Evolutionary conservation across 2,329 filamentous ascomycete species (phyloP).

Genomic region (Trichoderma sp.): DNA sequence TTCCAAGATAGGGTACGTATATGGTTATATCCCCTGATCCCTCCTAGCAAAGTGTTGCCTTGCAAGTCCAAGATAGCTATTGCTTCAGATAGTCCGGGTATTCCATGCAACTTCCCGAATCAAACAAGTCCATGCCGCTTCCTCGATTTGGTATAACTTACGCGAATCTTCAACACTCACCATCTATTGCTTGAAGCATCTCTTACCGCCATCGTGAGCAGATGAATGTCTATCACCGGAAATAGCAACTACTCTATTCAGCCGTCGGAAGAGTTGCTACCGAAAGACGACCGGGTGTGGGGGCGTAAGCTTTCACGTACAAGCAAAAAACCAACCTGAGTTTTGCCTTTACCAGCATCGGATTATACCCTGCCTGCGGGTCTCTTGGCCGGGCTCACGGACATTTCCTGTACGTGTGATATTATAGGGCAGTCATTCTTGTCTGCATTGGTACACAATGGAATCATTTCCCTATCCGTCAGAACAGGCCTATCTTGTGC

Average conservation of each 20-base stretch:
- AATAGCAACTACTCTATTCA: neutral
- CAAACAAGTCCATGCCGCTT: neutral
- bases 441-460: neutral
- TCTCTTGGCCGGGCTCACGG: neutral
- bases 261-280: neutral
- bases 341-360: neutral
- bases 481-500: neutral
- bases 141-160: neutral
- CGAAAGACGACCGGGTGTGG: neutral
- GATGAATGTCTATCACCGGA: neutral
- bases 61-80: neutral
- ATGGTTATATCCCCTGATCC: neutral
- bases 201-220: neutral
- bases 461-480: neutral
- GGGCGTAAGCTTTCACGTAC: neutral
- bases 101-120: neutral
- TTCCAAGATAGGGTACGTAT: neutral
- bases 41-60: neutral
- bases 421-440: neutral
- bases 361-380: neutral
- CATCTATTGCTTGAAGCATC: neutral
- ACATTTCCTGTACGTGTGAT: neutral
- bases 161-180: neutral
- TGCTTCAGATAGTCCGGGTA: neutral
- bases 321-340: neutral